Base-by-base conservation (phyloP, 2,329 filamentous ascomycete species). In the Venturia asperata region DNA sequence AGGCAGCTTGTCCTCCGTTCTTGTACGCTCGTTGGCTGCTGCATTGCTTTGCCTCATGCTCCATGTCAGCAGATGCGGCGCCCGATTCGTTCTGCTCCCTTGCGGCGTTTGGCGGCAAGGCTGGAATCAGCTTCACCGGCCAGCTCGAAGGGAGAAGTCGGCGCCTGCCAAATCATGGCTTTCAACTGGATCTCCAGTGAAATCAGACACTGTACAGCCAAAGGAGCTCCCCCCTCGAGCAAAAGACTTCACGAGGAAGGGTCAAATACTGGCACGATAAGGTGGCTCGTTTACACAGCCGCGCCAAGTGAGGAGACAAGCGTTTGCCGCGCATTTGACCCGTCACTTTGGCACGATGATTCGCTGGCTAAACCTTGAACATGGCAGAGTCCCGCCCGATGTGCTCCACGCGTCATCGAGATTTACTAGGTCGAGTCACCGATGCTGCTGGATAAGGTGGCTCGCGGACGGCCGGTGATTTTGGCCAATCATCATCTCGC, bases 291-390 rank as follows among this genome's bases (percentile, higher is more conserved):
- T 30, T 37, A 30, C 49, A 56, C 30, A 37, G 49, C 49, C 27
- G 27, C 49, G 49, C 49, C n/a, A 49, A 21, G n/a, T 49, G 45
- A 49, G 45, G 19, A 49, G 45, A 49, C n/a, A 49, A 49, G 45
- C 45, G 49, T 10, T 56, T 30, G 49, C 34, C 49, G 49, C 49
- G 49, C 13, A 11, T 56, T 5, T 9, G 17, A n/a, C 19, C 13
- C 11, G 49, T 56, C 24, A 56, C 24, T 34, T 37, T 9, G 24
- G 17, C 24, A 30, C 27, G 7, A 19, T 34, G 24, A 56, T 30
- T n/a, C 5, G 49, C 13, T 10, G 45, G 11, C n/a, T 21, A 5
- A 6, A 56, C 13, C 30, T 19, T 10, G 21, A 49, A n/a, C 45
- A 49, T 15, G 47, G 21, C 47, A 52, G 13, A 30, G 37, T 58